These are phyloP conservation scores for Bonia amplexicaulis DNA, from an alignment of 176 grass and related monocot genomes.

Conservation along the genomic window DNA sequence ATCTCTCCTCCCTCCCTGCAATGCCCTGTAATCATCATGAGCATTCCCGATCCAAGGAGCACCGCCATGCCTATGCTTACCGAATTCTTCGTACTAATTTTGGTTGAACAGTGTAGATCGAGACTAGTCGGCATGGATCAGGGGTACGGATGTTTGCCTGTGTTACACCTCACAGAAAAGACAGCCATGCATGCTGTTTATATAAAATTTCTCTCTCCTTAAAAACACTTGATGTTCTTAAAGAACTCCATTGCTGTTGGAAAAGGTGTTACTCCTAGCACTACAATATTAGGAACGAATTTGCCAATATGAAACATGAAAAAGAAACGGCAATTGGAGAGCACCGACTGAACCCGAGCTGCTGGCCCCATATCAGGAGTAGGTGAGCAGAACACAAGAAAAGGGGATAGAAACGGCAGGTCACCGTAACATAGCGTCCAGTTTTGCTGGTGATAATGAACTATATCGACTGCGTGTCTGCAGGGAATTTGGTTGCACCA, in stretches of 20 bases:
- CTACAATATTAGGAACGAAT: background rate
- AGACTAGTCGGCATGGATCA: background rate
- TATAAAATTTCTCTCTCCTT: background rate
- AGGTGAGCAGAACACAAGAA: conserved; percentile 14
- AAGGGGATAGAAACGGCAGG: background rate
- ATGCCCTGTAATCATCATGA: background rate
- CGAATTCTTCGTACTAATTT: background rate
- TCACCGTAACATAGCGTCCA: background rate
- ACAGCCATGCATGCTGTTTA: background rate
- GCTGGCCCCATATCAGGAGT: background rate
- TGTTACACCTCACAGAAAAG: too few relatives aligned
- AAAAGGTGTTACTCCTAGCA: background rate
- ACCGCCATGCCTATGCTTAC: background rate
- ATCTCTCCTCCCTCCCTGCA: background rate
- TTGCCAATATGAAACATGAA: background rate
- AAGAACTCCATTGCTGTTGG: background rate
- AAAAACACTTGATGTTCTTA: background rate
- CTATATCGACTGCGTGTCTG: background rate
- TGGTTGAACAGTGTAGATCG: background rate
- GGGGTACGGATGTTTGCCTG: background rate
- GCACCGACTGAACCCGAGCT: background rate
- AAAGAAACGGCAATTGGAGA: background rate
- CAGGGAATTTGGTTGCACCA: background rate
- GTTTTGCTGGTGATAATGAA: conserved; percentile 5
- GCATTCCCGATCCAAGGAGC: background rate